Evolutionary conservation across 495 filamentous ascomycete genomes (phyloP), one percentile per base, ranked within the genome.

Genomic region (Physcia stellaris): DNA sequence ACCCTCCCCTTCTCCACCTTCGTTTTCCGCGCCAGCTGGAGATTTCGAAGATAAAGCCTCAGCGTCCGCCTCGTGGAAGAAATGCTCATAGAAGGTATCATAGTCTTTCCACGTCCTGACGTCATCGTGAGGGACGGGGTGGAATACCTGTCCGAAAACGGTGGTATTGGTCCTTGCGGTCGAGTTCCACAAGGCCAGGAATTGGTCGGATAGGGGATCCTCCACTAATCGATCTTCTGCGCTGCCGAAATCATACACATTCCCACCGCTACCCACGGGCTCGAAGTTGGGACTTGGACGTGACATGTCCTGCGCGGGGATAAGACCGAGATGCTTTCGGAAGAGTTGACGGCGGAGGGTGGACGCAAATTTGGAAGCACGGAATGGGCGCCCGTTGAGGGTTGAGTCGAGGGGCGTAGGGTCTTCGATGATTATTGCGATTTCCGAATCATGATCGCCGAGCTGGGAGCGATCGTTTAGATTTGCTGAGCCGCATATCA

Each of bases 381-480:
- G 68, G 66, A 67, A 88, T 0, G 68, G 73, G 21, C 64, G 57
- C 4, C 81, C 80, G 49, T 75, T 68, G 85, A 94, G 93, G 40
- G 40, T 57, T 5, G 75, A 79, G 10, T 73, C 66, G 4, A 94
- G 55, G 0, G 74, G 68, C 2, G 74, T 77, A 2, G 69, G 74
- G 57, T 94, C 88, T 51, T 86, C 77, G 46, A 92, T 76, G 28
- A 86, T 57, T 37, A 85, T 66, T n/a, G 82, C 82, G 43, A 87
- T 84, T 43, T 87, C 82, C 4, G 77, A 83, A 58, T 93, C 85
- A 59, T 90, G 84, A 39, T 70, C 66, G 13, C 88, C 88, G 12
- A 94, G 70, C 57, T 96, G 88, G 16, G 82, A 88, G 45, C 88
- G 81, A 59, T 96, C 88, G 60, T 96, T 96, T 29, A 96, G 59